phyloP scores from a whole-genome alignment of 352 stramenopile species.

The Pythium pyrilobum region DNA sequence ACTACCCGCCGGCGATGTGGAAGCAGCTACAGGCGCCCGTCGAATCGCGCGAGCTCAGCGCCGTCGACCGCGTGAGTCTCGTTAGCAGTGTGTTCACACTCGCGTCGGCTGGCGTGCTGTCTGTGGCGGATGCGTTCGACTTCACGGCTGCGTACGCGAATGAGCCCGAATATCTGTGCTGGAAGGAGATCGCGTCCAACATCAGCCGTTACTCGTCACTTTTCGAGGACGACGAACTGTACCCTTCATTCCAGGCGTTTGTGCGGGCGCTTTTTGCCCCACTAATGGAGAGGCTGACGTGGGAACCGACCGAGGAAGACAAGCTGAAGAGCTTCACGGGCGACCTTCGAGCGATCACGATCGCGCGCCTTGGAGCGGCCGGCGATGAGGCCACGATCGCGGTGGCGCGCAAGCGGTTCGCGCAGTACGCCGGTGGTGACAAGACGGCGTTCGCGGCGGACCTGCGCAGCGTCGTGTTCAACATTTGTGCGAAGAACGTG shows the following conservation, averaged over 20 bases:
- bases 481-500: slow-evolving; percentile 23
- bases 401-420: slow-evolving; percentile 46
- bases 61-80: slow-evolving; percentile 89
- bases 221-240: slow-evolving; percentile 45
- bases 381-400: slow-evolving; percentile 42
- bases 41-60: slow-evolving; percentile 41
- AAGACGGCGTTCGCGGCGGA: slow-evolving; percentile 36
- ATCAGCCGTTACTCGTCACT: slow-evolving; percentile 41
- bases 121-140: slow-evolving; percentile 42
- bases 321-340: slow-evolving; percentile 11
- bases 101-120: slow-evolving; percentile 43
- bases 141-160: slow-evolving; percentile 45
- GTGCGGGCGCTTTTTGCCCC: slow-evolving; percentile 42
- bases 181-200: slow-evolving; percentile 58
- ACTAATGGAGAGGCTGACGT: slow-evolving; percentile 43
- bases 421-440: slow-evolving; percentile 38
- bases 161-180: slow-evolving; percentile 49
- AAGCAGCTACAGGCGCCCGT: slow-evolving; percentile 59
- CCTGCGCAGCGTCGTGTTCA: slow-evolving; percentile 45
- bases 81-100: slow-evolving; percentile 90
- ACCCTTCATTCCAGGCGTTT: slow-evolving; percentile 40
- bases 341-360: slow-evolving; percentile 58
- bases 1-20: slow-evolving; percentile 87
- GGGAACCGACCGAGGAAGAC: slow-evolving; percentile 26
- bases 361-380: slow-evolving; percentile 41